These are phyloP conservation scores for Tuber melanosporum DNA, from an alignment of 495 filamentous ascomycete species.

Conservation along the genomic window DNA sequence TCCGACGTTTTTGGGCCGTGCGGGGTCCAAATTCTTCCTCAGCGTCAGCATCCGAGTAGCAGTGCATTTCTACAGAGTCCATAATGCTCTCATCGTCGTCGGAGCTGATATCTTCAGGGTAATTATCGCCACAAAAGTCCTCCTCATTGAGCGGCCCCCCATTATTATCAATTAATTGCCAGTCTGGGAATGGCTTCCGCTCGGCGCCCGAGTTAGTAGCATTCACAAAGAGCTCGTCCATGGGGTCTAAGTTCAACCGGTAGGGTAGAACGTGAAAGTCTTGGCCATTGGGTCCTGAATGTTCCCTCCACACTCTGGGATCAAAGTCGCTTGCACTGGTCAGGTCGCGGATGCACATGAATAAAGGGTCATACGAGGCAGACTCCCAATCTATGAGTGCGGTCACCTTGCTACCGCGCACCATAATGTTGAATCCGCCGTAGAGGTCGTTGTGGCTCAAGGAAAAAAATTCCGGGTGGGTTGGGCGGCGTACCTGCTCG, in stretches of 20 bases:
- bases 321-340: background rate
- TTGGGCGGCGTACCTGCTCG: background rate
- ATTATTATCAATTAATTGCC: background rate
- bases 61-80: background rate
- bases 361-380: background rate
- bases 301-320: background rate
- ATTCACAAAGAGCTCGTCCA: accelerated
- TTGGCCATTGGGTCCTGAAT: background rate
- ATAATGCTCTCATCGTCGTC: background rate
- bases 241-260: background rate
- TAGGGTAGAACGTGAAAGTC: background rate
- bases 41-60: background rate
- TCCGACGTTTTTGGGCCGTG: too few relatives aligned
- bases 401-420: conserved; percentile 9
- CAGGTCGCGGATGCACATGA: background rate
- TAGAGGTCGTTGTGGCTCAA: conserved; percentile 14
- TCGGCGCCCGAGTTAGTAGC: background rate
- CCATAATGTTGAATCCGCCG: conserved; percentile 6
- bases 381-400: conserved; percentile 27
- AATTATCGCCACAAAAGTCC: background rate
- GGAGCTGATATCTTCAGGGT: background rate
- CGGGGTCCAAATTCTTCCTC: background rate
- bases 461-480: background rate
- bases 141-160: background rate
- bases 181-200: background rate